phyloP scores from a whole-genome alignment of 345 rosid genomes.

The Draba incana region DNA sequence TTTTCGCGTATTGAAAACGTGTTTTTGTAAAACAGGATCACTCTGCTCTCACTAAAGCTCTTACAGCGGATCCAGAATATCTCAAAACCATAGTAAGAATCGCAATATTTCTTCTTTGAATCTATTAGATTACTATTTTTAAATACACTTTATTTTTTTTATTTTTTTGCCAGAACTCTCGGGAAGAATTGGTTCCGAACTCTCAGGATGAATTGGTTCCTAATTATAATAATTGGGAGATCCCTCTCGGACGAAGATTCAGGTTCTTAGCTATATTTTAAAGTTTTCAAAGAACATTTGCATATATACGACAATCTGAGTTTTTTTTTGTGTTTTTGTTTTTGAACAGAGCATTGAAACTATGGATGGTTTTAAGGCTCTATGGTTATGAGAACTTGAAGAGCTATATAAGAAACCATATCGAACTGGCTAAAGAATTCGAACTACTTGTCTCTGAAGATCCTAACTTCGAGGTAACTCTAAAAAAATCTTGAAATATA shows the following conservation, averaged over 20 bases:
- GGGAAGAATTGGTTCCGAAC: too few species aligned
- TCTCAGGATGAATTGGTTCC: slow-evolving; percentile 79
- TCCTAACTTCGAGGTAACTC: slow-evolving; percentile 74
- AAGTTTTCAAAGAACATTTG: not conserved
- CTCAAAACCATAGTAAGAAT: slow-evolving; percentile 78
- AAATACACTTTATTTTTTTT: not conserved
- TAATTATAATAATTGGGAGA: slow-evolving; percentile 94
- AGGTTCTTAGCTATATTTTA: slow-evolving; percentile 48
- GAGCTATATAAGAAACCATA: slow-evolving; percentile 74
- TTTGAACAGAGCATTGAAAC: slow-evolving; percentile 68
- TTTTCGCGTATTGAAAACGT: not conserved
- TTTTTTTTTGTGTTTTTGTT: not conserved
- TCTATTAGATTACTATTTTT: not conserved
- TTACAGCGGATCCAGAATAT: slow-evolving; percentile 85
- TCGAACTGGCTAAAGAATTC: slow-evolving; percentile 66
- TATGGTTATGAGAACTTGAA: slow-evolving; percentile 77
- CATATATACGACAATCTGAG: not conserved
- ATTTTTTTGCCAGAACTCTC: slow-evolving; percentile 58
- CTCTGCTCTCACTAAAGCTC: slow-evolving; percentile 71
- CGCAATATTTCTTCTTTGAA: slow-evolving; percentile 5
- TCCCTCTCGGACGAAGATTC: slow-evolving; percentile 95
- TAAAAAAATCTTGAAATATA: slow-evolving; percentile 18
- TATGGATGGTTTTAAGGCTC: slow-evolving; percentile 88
- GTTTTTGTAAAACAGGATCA: slow-evolving; percentile 59
- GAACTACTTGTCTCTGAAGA: slow-evolving; percentile 65